Percentiles rank a stretch among this genome's conserved stretches.
Conservation (phyloP, 768 basidiomycete genomes). For the Kwoniella europaea region DNA sequence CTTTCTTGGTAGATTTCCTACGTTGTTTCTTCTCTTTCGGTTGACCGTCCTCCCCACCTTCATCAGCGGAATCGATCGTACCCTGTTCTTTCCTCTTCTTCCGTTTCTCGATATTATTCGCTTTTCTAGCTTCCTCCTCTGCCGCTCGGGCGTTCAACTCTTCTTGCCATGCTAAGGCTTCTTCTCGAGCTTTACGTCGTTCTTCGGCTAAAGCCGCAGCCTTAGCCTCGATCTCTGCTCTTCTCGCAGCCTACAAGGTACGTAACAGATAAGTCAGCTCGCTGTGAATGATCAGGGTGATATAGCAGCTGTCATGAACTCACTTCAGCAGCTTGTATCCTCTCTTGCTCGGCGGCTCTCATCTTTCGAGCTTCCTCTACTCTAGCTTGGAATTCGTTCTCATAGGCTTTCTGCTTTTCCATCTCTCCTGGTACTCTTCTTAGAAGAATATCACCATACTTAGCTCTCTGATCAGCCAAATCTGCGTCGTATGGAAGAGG, state of each 20-base stretch:
- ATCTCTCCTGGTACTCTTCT: conserved; percentile 81
- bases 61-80: conserved; percentile 81
- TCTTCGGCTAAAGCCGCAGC: conserved; percentile 81
- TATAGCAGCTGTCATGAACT: background rate
- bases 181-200: conserved; percentile 64
- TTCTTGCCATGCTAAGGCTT: conserved; percentile 50
- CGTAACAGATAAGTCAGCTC: background rate
- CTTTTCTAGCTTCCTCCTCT: conserved; percentile 69
- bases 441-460: conserved; percentile 86
- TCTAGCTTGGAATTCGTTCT: conserved; percentile 72
- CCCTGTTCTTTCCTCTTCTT: conserved; percentile 66
- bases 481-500: conserved; percentile 82
- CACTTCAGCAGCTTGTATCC: conserved; percentile 63
- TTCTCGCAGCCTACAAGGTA: conserved; percentile 38
- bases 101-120: conserved; percentile 39
- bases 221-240: conserved; percentile 65
- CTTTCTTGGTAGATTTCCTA: conserved; percentile 25
- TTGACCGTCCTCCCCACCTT: conserved; percentile 73
- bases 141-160: conserved; percentile 52
- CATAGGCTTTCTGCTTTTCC: conserved; percentile 70
- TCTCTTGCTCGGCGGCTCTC: conserved; percentile 78
- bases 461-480: conserved; percentile 83
- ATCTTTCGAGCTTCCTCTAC: conserved; percentile 76
- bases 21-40: conserved; percentile 61
- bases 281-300: background rate